Evolutionary conservation across 2,329 filamentous ascomycete genomes (phyloP).

Genomic region (Lachnellula hyalina): DNA sequence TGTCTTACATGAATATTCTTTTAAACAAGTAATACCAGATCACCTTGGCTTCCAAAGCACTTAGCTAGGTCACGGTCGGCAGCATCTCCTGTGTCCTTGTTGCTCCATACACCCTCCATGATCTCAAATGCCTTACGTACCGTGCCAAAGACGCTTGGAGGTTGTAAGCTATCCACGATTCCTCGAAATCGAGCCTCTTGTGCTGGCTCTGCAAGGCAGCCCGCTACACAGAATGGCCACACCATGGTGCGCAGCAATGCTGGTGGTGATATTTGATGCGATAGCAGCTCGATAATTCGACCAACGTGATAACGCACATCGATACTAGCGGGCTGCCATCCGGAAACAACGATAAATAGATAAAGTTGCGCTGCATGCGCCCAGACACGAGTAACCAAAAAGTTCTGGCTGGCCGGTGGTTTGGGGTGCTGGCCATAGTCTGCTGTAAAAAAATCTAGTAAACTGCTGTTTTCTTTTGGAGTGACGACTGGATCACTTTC

Average conservation of each 20-base stretch:
- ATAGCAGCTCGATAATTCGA: conserved; percentile 17
- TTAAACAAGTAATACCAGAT: conserved; percentile 5
- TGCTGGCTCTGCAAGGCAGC: conserved; percentile 17
- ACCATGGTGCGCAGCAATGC: conserved; percentile 19
- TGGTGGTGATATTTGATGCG: conserved; percentile 15
- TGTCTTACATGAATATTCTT: too few relatives aligned
- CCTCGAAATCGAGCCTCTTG: conserved; percentile 17
- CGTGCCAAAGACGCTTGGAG: conserved; percentile 31
- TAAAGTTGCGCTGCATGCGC: conserved; percentile 20
- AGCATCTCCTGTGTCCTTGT: conserved; percentile 3
- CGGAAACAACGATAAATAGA: conserved; percentile 18
- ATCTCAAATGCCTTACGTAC: conserved; percentile 22
- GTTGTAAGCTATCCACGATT: conserved; percentile 16
- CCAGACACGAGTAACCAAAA: conserved; percentile 9
- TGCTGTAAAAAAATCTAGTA: background rate
- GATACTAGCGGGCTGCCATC: conserved; percentile 17
- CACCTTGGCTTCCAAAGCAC: conserved; percentile 24
- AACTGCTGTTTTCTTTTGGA: background rate
- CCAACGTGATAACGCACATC: conserved; percentile 16
- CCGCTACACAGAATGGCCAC: conserved; percentile 23
- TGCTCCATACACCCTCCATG: conserved; percentile 22
- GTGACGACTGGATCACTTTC: conserved; percentile 8
- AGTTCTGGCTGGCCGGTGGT: background rate
- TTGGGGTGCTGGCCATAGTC: background rate
- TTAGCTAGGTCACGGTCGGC: conserved; percentile 26